Percentiles rank a stretch among this genome's conserved stretches.
Evolutionary conservation across 106 monocot genomes (phyloP).

Genomic region (Ottelia alismoides): DNA sequence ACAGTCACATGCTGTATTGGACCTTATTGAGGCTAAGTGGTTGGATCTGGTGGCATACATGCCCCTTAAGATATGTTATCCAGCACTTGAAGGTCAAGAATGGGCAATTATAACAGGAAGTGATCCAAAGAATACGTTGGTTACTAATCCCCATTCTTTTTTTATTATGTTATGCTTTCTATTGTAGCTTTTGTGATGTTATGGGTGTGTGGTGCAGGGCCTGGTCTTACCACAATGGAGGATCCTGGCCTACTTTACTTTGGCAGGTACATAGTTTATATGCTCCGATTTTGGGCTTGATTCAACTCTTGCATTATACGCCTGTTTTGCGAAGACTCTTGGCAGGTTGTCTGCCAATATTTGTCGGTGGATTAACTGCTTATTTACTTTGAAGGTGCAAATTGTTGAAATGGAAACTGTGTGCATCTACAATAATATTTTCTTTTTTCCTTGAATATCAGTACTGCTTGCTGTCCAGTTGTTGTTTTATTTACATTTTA

Average conservation of each 20-base stretch:
- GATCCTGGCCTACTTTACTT: constrained; percentile 96
- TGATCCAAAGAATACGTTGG: constrained; percentile 97
- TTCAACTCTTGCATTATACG: too few species aligned
- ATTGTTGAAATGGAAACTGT: too few species aligned
- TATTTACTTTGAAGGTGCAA: too few species aligned
- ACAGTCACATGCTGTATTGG: constrained; percentile 93
- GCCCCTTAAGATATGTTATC: constrained; percentile 99
- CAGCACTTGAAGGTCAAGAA: constrained; percentile 89
- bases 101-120: constrained; percentile 96
- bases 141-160: neutral
- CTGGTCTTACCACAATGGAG: constrained; percentile 99
- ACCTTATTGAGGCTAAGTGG: constrained; percentile 90
- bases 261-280: constrained; percentile 66
- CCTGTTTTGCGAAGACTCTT: too few species aligned
- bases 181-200: neutral
- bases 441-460: too few species aligned
- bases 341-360: too few species aligned
- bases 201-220: constrained; percentile 36
- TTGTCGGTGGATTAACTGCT: too few species aligned
- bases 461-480: too few species aligned
- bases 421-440: too few species aligned
- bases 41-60: constrained; percentile 93
- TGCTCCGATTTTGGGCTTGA: neutral
- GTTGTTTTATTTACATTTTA: too few species aligned
- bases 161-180: neutral